A percentile compares a stretch with the other conserved stretches of the same genome.
phyloP scores from a whole-genome alignment of 2,329 filamentous ascomycete genomes.

The Leptographium galeiforme region DNA sequence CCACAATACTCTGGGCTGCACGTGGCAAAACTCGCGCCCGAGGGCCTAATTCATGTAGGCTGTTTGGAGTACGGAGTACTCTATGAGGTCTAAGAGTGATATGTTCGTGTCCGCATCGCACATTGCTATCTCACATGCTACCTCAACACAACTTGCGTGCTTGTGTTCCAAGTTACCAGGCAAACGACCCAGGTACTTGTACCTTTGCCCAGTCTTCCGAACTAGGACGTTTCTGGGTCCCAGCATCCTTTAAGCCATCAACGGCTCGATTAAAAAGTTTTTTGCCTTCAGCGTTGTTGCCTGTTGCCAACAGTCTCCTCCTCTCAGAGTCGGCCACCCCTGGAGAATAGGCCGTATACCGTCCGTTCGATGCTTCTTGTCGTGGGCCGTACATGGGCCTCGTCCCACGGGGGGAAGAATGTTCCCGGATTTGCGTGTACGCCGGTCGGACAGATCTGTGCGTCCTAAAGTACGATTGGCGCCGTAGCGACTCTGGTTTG shows the following conservation, averaged over 20 bases:
- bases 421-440: background rate
- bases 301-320: background rate
- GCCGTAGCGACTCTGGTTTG: background rate
- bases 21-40: too few relatives aligned
- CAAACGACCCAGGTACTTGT: conserved; percentile 7
- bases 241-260: conserved; percentile 2
- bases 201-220: conserved; percentile 4
- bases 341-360: too few relatives aligned
- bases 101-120: too few relatives aligned
- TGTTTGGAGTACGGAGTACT: too few relatives aligned
- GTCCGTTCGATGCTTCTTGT: background rate
- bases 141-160: too few relatives aligned
- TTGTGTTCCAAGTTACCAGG: background rate
- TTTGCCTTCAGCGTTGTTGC: background rate
- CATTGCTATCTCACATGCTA: too few relatives aligned
- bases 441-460: background rate
- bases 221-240: background rate
- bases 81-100: too few relatives aligned
- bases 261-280: conserved; percentile 9
- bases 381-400: background rate
- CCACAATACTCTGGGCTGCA: too few relatives aligned
- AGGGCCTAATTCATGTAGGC: too few relatives aligned
- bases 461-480: background rate
- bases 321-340: background rate
- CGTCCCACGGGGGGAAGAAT: background rate